phyloP scores from a whole-genome alignment of 345 rosid species.

The Corchorus olitorius region DNA sequence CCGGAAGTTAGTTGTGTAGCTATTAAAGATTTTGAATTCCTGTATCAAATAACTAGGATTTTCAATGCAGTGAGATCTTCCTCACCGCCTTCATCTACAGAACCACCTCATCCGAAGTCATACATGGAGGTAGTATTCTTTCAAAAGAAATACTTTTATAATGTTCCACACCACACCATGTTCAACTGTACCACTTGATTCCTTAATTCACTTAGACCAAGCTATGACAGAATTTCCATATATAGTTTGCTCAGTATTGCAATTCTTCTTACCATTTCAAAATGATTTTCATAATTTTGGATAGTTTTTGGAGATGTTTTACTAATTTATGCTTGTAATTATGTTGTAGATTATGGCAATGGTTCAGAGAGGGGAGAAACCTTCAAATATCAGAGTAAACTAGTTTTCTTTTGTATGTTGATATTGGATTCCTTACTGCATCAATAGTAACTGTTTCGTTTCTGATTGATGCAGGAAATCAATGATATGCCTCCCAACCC shows the following conservation, averaged over 20 bases:
- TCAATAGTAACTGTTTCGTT: constrained; percentile 25
- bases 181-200: background rate
- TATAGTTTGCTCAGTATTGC: background rate
- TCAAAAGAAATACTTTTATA: background rate
- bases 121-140: constrained; percentile 73
- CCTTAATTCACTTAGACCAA: background rate
- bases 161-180: background rate
- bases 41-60: constrained; percentile 24
- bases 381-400: constrained; percentile 80
- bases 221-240: background rate
- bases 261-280: background rate
- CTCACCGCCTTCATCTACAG: constrained; percentile 60
- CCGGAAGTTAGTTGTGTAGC: constrained; percentile 15
- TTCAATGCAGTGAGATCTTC: constrained; percentile 70
- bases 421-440: constrained; percentile 21
- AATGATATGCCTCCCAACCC: constrained; percentile 92
- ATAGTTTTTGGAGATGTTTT: background rate
- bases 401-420: constrained; percentile 12
- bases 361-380: constrained; percentile 96
- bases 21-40: constrained; percentile 17
- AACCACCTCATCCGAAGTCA: constrained; percentile 87
- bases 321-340: constrained; percentile 12
- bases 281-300: background rate
- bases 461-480: constrained; percentile 59
- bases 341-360: constrained; percentile 79